Evolutionary conservation across 371 early-diverging fungal species (phyloP), one percentile per base, ranked within the genome.

Genomic region (Circinella umbellata): DNA sequence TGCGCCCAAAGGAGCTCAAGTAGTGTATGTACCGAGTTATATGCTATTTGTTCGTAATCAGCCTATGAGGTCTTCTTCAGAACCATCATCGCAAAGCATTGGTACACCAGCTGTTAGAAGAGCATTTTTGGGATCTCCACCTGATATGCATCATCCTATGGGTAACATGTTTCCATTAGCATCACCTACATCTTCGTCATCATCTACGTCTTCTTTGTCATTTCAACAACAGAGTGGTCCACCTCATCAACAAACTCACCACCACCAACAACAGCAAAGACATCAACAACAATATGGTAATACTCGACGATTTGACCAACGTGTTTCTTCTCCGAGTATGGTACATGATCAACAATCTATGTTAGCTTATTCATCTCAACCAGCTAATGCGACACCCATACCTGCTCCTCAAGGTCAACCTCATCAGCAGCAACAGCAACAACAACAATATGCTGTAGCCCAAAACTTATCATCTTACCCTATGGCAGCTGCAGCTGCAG

Each of bases 171-270:
- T 75, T 60, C 66, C 77, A 3, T 63, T 78, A 20, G 69, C 78
- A 37, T 81, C 82, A 0, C 81, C 82, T 13, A 78, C 82, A 10
- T 78, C 80, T 1, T 80, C 83, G 4, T 77, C 83, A 0, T 78
- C 80, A 1, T 80, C 83, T 6, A 75, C 83, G 0, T 77, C 80
- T 1, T 77, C 79, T 4, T 74, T 80, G 63, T 75, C 76, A 27
- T 78, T 80, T 51, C 71, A 63, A 38, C 67, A 35, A 27, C 27
- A 27, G 27, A 27, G 27, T 2, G 27, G 27, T 0, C 27, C 27
- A 27, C 27, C 27, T 27, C 27, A 27, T 27, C 27, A 27, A 27
- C 27, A 27, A 27, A 27, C 27, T 27, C 27, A 27, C 27, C 27
- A 27, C 27, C 27, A 27, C 0, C 27, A 27, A 48, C 77, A 68